phyloP scores from a whole-genome alignment of 164 flowering plant species.

The Nymphaea colorata region DNA sequence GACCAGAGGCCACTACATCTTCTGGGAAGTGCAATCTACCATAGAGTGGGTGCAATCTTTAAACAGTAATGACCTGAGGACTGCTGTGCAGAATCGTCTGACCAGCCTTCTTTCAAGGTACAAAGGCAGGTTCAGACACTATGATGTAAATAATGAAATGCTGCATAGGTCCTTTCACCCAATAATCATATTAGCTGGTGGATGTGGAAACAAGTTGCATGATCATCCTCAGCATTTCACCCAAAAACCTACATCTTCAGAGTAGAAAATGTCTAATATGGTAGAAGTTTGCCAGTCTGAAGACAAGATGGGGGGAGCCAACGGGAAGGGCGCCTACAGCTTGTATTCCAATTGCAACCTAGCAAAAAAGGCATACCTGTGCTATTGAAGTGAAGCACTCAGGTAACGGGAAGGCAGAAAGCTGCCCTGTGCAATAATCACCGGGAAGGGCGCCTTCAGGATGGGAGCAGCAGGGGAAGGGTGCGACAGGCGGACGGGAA shows the following conservation, averaged over 20 bases:
- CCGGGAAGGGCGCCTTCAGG: too few relatives aligned
- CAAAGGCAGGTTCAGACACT: slow-evolving; percentile 80
- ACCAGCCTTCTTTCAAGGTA: slow-evolving; percentile 66
- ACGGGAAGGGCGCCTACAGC: too few relatives aligned
- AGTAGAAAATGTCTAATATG: slow-evolving; percentile 13
- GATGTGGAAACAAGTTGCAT: slow-evolving; percentile 15
- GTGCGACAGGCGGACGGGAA: too few relatives aligned
- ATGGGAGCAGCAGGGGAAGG: too few relatives aligned
- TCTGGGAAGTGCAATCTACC: slow-evolving; percentile 74
- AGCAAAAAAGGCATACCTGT: too few relatives aligned
- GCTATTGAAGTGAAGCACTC: too few relatives aligned
- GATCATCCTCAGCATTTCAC: slow-evolving; percentile 1
- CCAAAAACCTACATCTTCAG: slow-evolving; percentile 9
- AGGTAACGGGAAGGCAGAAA: too few relatives aligned
- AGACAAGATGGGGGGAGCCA: slow-evolving; percentile 12
- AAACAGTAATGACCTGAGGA: slow-evolving; percentile 38
- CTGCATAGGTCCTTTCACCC: slow-evolving; percentile 90
- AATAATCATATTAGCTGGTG: neutral
- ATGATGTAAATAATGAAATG: slow-evolving; percentile 95
- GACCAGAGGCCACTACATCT: slow-evolving; percentile 83
- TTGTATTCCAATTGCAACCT: too few relatives aligned
- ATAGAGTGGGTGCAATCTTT: slow-evolving; percentile 59
- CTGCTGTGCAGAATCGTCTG: slow-evolving; percentile 75
- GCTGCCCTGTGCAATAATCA: too few relatives aligned
- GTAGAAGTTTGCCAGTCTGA: slow-evolving; percentile 8